These are phyloP conservation scores for Prunus padus DNA, from an alignment of 306 rosid genomes.

Conservation along the genomic window DNA sequence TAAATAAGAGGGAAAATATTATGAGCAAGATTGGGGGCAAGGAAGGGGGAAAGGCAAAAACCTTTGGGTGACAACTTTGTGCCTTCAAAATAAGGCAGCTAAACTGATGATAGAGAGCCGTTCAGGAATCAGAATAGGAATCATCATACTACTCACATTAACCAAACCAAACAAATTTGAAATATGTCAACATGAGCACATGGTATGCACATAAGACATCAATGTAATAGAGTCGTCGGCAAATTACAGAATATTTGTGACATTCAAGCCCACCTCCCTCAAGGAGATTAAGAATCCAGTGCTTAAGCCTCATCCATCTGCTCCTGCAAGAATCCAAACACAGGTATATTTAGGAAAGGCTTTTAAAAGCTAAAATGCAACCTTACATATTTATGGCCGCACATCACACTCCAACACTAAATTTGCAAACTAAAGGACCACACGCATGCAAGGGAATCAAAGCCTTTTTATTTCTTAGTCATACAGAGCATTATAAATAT, in stretches of 20 bases:
- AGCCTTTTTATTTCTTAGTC: background rate
- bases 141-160: conserved; percentile 13
- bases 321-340: conserved; percentile 35
- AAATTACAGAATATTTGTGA: conserved; percentile 31
- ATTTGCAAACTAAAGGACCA: background rate
- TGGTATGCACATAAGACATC: conserved; percentile 30
- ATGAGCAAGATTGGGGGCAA: background rate
- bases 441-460: background rate
- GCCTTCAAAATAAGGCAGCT: background rate
- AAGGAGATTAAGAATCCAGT: conserved; percentile 25
- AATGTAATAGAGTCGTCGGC: conserved; percentile 16
- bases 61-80: background rate
- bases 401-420: background rate
- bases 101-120: background rate
- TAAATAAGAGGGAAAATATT: no score
- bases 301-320: conserved; percentile 47
- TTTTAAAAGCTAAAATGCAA: background rate
- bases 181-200: conserved; percentile 19
- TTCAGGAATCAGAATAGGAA: background rate
- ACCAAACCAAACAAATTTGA: background rate
- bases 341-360: background rate
- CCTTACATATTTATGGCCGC: background rate
- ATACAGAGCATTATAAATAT: background rate
- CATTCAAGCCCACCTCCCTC: conserved; percentile 54
- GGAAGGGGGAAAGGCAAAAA: background rate